A percentile compares a stretch with the other conserved stretches of the same genome.
These are phyloP conservation scores for Lenzites betulinus DNA, from an alignment of 768 basidiomycete species.

Conservation along the genomic window DNA sequence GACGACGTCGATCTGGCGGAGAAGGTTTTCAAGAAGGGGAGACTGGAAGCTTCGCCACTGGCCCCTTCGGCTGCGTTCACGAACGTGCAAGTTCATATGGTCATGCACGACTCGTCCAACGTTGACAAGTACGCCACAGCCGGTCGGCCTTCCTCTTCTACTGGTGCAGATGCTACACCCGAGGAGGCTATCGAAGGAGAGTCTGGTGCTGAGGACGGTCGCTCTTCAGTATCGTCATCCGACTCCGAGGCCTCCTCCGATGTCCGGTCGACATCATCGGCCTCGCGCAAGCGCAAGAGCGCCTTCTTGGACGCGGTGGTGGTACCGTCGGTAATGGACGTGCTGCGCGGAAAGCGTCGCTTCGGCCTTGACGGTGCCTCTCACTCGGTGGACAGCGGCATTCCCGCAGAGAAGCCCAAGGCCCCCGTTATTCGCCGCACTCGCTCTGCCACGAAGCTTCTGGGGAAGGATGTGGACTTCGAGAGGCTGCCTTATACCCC, in stretches of 20 bases:
- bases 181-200: background rate
- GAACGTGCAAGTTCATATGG: slow-evolving; percentile 9
- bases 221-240: background rate
- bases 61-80: slow-evolving; percentile 1
- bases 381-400: slow-evolving; percentile 1
- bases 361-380: background rate
- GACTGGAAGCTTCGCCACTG: slow-evolving; percentile 14
- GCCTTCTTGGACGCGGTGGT: slow-evolving; percentile 55
- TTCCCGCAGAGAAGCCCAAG: background rate
- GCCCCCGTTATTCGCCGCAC: slow-evolving; percentile 14
- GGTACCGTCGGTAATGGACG: slow-evolving; percentile 41
- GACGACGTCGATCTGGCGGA: slow-evolving; percentile 12
- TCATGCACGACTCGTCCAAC: background rate
- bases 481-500: slow-evolving; percentile 14
- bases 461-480: slow-evolving; percentile 11
- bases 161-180: background rate
- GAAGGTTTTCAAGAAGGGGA: slow-evolving; percentile 19
- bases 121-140: background rate
- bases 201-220: background rate
- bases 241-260: background rate
- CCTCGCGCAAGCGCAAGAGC: slow-evolving; percentile 48
- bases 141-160: background rate
- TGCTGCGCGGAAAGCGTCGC: slow-evolving; percentile 19
- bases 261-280: background rate
- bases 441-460: slow-evolving; percentile 20